phyloP scores from a whole-genome alignment of 495 filamentous ascomycete species.

The Baudoinia panamericana region DNA sequence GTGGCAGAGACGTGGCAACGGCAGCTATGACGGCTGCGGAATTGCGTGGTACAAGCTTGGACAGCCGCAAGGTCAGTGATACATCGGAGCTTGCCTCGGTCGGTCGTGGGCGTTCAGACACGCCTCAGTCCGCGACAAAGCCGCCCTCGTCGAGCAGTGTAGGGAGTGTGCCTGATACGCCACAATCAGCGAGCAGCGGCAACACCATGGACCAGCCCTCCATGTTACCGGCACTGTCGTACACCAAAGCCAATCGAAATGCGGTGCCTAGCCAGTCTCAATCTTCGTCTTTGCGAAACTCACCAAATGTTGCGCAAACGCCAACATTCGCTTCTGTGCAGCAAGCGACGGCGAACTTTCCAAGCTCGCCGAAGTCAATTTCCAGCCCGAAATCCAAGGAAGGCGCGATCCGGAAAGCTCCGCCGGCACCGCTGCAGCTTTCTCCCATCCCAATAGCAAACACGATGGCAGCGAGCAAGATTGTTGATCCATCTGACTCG shows the following conservation, averaged over 20 bases:
- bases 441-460: conserved; percentile 24
- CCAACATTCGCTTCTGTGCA: neutral
- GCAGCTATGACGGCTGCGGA: neutral
- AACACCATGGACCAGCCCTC: too few relatives aligned
- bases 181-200: conserved; percentile 8
- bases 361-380: conserved; percentile 16
- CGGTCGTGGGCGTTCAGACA: conserved; percentile 14
- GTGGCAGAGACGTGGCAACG: neutral
- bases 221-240: too few relatives aligned
- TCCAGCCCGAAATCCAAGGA: conserved; percentile 20
- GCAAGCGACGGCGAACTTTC: conserved; percentile 1
- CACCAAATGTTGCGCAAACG: too few relatives aligned
- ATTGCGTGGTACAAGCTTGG: conserved; percentile 11
- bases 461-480: conserved; percentile 2
- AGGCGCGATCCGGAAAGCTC: conserved; percentile 52
- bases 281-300: too few relatives aligned
- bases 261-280: too few relatives aligned
- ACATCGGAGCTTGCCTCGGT: conserved; percentile 12
- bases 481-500: conserved; percentile 48
- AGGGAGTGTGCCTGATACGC: conserved; percentile 8
- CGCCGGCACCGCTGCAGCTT: conserved; percentile 73
- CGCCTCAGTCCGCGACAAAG: conserved; percentile 12
- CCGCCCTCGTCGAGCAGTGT: conserved; percentile 9
- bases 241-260: too few relatives aligned
- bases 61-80: conserved; percentile 17